A percentile compares a stretch with the other conserved stretches of the same genome.
phyloP scores from a whole-genome alignment of 331 rosid genomes.

The Malus hybrid region DNA sequence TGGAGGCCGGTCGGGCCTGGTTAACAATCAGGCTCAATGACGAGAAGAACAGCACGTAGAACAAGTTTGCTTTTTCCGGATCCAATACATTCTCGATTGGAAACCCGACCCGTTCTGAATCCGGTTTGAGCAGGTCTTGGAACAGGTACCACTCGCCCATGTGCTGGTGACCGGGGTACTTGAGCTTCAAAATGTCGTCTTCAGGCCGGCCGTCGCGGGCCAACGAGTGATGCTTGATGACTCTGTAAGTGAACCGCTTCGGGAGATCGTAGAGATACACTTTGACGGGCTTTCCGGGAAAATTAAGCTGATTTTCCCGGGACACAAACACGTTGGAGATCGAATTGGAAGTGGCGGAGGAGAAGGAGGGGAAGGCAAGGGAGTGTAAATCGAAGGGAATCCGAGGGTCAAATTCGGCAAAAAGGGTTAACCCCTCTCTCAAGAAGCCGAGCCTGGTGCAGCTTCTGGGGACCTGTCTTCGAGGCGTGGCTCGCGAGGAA shows the following conservation, averaged over 20 bases:
- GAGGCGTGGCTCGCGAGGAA: no score
- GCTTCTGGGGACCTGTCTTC: no score
- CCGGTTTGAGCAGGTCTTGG: slow-evolving; percentile 46
- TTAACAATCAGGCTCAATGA: slow-evolving; percentile 79
- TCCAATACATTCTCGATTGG: slow-evolving; percentile 46
- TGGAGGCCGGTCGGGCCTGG: slow-evolving; percentile 37
- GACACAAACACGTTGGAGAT: neutral
- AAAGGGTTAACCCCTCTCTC: no score
- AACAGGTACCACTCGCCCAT: slow-evolving; percentile 93
- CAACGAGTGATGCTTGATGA: slow-evolving; percentile 55
- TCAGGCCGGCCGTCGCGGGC: slow-evolving; percentile 59
- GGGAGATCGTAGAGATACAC: slow-evolving; percentile 77
- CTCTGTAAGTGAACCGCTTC: slow-evolving; percentile 50
- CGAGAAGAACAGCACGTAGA: slow-evolving; percentile 81
- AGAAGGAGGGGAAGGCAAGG: slow-evolving; percentile 28
- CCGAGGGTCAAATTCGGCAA: no score
- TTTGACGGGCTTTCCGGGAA: slow-evolving; percentile 12
- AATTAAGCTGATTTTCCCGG: neutral
- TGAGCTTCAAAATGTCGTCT: slow-evolving; percentile 21
- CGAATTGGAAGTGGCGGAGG: slow-evolving; percentile 18
- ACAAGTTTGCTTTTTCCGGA: slow-evolving; percentile 84
- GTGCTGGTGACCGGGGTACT: slow-evolving; percentile 96
- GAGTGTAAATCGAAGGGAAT: no score
- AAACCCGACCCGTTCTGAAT: slow-evolving; percentile 42
- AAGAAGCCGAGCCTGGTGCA: no score